phyloP scores from a whole-genome alignment of 2,329 filamentous ascomycete genomes.

The Blumeria hordei region DNA sequence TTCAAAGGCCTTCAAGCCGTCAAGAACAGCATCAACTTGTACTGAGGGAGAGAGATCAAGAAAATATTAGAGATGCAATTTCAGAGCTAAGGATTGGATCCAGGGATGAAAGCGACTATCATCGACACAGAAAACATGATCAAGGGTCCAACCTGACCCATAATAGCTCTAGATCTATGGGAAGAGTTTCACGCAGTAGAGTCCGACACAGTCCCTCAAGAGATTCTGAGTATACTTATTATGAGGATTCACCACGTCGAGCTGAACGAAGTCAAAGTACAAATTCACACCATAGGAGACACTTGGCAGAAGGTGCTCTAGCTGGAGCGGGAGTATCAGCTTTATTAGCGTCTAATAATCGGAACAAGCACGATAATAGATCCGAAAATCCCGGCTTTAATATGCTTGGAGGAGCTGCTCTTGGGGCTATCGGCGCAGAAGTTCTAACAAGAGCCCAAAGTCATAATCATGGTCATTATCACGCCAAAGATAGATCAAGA shows the following conservation, averaged over 20 bases:
- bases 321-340: conserved; percentile 37
- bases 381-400: conserved; percentile 11
- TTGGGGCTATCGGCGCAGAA: conserved; percentile 38
- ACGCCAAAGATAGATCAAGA: conserved; percentile 17
- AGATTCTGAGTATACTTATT: conserved; percentile 21
- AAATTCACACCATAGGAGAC: conserved; percentile 28
- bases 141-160: conserved; percentile 6
- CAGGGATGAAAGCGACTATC: conserved; percentile 15
- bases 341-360: conserved; percentile 27
- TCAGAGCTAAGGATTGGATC: conserved; percentile 12
- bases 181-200: conserved; percentile 17
- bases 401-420: conserved; percentile 27
- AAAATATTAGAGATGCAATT: conserved; percentile 9
- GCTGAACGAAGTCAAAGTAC: conserved; percentile 23
- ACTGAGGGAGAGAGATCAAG: conserved; percentile 5
- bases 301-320: conserved; percentile 38
- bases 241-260: conserved; percentile 21
- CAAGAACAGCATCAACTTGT: conserved; percentile 10
- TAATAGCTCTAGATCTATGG: conserved; percentile 9
- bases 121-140: conserved; percentile 10
- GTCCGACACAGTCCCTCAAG: conserved; percentile 12
- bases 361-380: conserved; percentile 17
- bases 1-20: not conserved
- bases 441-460: conserved; percentile 33
- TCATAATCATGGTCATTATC: conserved; percentile 22